A percentile compares a stretch with the other conserved stretches of the same genome.
These are phyloP conservation scores for Kwoniella dendrophila DNA, from an alignment of 768 basidiomycete genomes.

Conservation along the genomic window DNA sequence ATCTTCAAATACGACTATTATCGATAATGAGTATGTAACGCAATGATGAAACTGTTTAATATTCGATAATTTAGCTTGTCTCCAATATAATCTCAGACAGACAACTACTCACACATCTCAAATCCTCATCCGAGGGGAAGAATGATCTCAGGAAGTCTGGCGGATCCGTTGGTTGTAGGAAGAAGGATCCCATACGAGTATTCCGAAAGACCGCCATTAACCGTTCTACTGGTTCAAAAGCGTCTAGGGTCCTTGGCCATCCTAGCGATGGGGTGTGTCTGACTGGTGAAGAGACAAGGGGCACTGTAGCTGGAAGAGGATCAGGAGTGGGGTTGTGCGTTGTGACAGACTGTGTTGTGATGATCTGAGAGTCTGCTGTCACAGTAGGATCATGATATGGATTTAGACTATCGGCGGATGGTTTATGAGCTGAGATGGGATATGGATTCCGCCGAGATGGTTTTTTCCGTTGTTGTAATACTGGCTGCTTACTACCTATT, in stretches of 20 bases:
- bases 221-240: conserved; percentile 21
- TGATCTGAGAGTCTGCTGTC: too few relatives aligned
- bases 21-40: conserved; percentile 35
- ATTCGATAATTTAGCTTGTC: conserved; percentile 22
- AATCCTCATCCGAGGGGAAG: conserved; percentile 6
- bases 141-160: conserved; percentile 27
- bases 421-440: too few relatives aligned
- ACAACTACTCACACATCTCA: conserved; percentile 11
- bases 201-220: conserved; percentile 28
- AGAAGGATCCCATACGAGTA: conserved; percentile 30
- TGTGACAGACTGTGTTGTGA: too few relatives aligned
- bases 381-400: too few relatives aligned
- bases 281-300: not conserved
- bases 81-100: not conserved
- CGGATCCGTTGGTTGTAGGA: conserved; percentile 15
- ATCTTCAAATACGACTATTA: conserved; percentile 33
- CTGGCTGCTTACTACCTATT: too few relatives aligned
- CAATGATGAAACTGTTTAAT: conserved; percentile 38
- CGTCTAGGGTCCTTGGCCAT: not conserved
- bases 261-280: not conserved
- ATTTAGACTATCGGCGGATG: too few relatives aligned
- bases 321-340: not conserved
- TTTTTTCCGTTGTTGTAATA: too few relatives aligned
- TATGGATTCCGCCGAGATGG: too few relatives aligned
- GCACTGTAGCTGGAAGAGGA: not conserved